phyloP scores from a whole-genome alignment of 768 basidiomycete genomes.

The Omphalotus guepiniiformis region DNA sequence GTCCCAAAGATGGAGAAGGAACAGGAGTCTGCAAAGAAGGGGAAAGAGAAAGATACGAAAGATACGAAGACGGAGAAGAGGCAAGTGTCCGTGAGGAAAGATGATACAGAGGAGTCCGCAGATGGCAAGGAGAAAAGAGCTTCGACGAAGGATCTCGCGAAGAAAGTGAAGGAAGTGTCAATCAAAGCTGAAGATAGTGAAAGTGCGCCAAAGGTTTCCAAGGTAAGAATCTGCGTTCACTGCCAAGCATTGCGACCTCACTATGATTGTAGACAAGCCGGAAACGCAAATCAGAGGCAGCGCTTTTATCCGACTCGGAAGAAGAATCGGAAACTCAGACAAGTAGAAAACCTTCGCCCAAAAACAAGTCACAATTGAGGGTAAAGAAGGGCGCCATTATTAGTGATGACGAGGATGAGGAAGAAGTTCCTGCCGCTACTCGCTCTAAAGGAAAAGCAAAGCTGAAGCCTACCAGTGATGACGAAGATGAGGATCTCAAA shows the following conservation, averaged over 20 bases:
- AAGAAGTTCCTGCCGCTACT: conserved; percentile 25
- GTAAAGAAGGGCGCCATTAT: conserved; percentile 46
- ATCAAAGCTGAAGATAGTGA: conserved; percentile 7
- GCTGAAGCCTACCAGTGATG: conserved; percentile 28
- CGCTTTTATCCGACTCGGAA: conserved; percentile 31
- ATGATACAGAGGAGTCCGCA: too few relatives aligned
- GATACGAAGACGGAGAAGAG: conserved; percentile 16
- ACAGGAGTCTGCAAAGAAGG: conserved; percentile 9
- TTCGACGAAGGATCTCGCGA: too few relatives aligned
- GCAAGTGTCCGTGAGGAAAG: too few relatives aligned
- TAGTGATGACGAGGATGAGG: conserved; percentile 63
- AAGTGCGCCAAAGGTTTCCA: background rate
- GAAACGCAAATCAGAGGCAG: conserved; percentile 42
- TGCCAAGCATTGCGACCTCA: conserved; percentile 2
- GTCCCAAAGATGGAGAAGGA: conserved; percentile 7
- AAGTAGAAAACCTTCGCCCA: background rate
- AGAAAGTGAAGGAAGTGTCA: conserved; percentile 7
- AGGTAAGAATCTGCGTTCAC: background rate
- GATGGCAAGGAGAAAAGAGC: too few relatives aligned
- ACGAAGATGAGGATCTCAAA: conserved; percentile 43
- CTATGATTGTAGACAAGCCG: conserved; percentile 19
- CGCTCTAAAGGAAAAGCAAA: conserved; percentile 27
- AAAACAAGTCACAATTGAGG: conserved; percentile 19
- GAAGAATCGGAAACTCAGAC: conserved; percentile 16
- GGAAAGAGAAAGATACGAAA: conserved; percentile 12